A percentile compares a stretch with the other conserved stretches of the same genome.
Conservation (phyloP, 2,329 filamentous ascomycete genomes). For the Cytospora piceicola region DNA sequence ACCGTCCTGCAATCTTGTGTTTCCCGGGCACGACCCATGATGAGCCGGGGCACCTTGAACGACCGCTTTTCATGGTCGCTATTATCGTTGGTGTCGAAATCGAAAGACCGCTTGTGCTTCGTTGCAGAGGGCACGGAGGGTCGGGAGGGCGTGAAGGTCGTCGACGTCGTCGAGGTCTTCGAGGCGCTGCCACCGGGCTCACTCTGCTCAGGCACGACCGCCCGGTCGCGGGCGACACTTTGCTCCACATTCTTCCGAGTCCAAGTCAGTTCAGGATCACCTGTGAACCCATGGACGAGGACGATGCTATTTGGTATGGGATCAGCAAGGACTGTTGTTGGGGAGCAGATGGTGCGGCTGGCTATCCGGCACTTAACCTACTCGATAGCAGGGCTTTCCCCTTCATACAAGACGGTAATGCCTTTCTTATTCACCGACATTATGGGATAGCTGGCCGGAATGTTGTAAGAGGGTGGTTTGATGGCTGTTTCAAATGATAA, state of each 20-base stretch:
- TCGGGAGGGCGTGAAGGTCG: too few relatives aligned
- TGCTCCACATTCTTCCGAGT: not conserved
- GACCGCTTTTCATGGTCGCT: not conserved
- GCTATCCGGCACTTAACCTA: not conserved
- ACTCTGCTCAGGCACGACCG: not conserved
- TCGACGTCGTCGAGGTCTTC: too few relatives aligned
- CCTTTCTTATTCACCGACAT: not conserved
- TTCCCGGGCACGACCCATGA: not conserved
- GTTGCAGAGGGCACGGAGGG: not conserved
- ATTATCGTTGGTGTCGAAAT: not conserved
- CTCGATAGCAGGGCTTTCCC: not conserved
- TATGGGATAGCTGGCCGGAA: not conserved
- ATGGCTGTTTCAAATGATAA: not conserved
- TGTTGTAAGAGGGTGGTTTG: not conserved
- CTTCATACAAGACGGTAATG: not conserved
- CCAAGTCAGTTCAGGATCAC: not conserved
- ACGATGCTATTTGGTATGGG: not conserved
- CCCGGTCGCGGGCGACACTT: not conserved
- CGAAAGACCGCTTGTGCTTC: not conserved
- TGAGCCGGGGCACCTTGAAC: not conserved
- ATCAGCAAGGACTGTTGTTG: not conserved
- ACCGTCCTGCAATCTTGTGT: not conserved
- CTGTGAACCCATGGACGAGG: not conserved
- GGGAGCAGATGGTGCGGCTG: not conserved
- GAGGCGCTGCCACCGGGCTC: not conserved